A percentile compares a stretch with the other conserved stretches of the same genome.
These are phyloP conservation scores for Immersiella caudata DNA, from an alignment of 495 filamentous ascomycete genomes.

Conservation along the genomic window DNA sequence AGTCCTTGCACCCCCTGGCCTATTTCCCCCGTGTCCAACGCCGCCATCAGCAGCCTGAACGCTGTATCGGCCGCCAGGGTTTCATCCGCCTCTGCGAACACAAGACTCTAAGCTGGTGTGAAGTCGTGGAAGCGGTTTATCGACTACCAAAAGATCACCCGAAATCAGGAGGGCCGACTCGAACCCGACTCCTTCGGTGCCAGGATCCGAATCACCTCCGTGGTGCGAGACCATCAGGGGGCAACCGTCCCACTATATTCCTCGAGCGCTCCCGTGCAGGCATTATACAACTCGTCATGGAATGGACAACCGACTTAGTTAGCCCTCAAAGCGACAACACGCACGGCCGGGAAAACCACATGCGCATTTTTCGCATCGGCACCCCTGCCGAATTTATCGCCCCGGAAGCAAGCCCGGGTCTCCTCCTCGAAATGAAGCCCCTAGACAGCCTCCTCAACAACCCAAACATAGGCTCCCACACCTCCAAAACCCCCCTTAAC, in stretches of 20 bases:
- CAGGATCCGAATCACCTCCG: slow-evolving; percentile 13
- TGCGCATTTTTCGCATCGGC: slow-evolving; percentile 14
- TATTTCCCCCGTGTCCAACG: slow-evolving; percentile 16
- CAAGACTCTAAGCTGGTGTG: slow-evolving; percentile 16
- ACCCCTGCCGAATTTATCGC: slow-evolving; percentile 17
- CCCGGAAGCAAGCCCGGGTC: slow-evolving; percentile 11
- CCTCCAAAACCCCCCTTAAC: slow-evolving; percentile 16
- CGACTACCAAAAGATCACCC: slow-evolving; percentile 15
- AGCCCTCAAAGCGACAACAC: slow-evolving; percentile 10
- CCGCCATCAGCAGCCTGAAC: slow-evolving; percentile 13
- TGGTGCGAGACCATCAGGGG: slow-evolving; percentile 3
- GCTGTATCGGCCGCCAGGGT: slow-evolving; percentile 14
- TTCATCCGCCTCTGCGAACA: slow-evolving; percentile 17
- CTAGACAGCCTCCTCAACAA: slow-evolving; percentile 10
- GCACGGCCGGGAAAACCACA: slow-evolving; percentile 12
- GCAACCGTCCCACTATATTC: slow-evolving; percentile 15
- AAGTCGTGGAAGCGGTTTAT: slow-evolving; percentile 16
- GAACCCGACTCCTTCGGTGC: slow-evolving; percentile 12
- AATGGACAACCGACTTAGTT: slow-evolving; percentile 10
- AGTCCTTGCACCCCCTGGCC: slow-evolving; percentile 9
- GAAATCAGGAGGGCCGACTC: slow-evolving; percentile 16
- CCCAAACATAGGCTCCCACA: slow-evolving; percentile 14
- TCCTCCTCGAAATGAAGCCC: slow-evolving; percentile 17
- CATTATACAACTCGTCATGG: slow-evolving; percentile 12
- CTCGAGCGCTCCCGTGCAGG: slow-evolving; percentile 10